Evolutionary conservation across 2,329 filamentous ascomycete species (phyloP).

Genomic region (Aspergillus unguis): DNA sequence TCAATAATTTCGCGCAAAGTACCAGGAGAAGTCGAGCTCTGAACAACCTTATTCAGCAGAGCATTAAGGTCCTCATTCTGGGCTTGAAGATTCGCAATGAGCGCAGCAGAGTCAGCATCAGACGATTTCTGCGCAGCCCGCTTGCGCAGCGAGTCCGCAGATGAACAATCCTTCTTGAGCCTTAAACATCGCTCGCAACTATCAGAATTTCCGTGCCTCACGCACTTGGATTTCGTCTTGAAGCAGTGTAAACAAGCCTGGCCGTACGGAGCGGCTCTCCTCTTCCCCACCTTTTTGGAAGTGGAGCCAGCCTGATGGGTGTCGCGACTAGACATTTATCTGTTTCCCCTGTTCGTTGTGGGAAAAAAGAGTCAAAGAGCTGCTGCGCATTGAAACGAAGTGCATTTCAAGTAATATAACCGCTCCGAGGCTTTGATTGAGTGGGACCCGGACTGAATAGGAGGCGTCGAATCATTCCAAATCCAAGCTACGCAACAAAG

Average conservation of each 20-base stretch:
- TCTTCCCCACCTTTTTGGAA: background rate
- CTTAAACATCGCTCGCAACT: background rate
- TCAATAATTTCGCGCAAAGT: background rate
- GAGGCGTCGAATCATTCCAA: background rate
- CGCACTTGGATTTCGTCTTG: conserved; percentile 6
- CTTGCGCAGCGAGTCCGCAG: conserved; percentile 2
- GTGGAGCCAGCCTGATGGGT: background rate
- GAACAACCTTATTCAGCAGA: background rate
- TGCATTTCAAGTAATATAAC: background rate
- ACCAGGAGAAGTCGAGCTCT: background rate
- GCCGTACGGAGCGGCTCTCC: background rate
- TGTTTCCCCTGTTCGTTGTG: background rate
- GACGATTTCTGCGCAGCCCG: background rate
- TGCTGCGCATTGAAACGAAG: background rate
- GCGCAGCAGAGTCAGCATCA: background rate
- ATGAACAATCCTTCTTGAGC: conserved; percentile 1
- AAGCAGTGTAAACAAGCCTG: conserved; percentile 3
- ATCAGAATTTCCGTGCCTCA: background rate
- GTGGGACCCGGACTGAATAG: background rate
- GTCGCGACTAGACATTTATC: background rate
- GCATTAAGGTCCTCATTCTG: background rate
- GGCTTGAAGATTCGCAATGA: background rate
- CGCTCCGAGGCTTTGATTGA: background rate
- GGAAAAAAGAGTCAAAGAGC: background rate
- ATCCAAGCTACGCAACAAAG: background rate